Evolutionary conservation across 495 filamentous ascomycete species (phyloP).

Genomic region (Xylaria acuta): DNA sequence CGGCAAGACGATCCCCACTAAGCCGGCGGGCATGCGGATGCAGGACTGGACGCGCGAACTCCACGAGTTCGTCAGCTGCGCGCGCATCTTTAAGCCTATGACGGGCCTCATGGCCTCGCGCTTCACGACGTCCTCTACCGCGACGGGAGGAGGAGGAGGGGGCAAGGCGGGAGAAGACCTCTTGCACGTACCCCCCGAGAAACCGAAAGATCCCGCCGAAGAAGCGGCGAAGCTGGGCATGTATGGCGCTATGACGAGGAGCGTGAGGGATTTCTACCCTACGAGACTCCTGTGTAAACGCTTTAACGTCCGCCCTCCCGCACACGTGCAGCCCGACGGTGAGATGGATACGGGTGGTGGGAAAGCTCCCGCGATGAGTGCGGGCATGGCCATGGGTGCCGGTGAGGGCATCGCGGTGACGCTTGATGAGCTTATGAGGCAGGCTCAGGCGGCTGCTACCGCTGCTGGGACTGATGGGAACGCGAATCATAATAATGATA

Average conservation of each 20-base stretch:
- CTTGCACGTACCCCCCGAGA: slow-evolving; percentile 63
- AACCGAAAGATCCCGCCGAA: slow-evolving; percentile 78
- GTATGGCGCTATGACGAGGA: slow-evolving; percentile 88
- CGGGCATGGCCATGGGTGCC: slow-evolving; percentile 36
- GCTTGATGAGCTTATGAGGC: slow-evolving; percentile 62
- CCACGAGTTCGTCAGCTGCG: slow-evolving; percentile 85
- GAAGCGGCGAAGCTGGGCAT: slow-evolving; percentile 90
- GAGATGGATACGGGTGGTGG: slow-evolving; percentile 40
- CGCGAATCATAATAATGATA: neutral
- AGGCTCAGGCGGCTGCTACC: slow-evolving; percentile 36
- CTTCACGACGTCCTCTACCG: slow-evolving; percentile 80
- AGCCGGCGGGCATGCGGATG: slow-evolving; percentile 55
- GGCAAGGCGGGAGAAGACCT: slow-evolving; percentile 47
- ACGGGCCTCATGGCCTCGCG: slow-evolving; percentile 89
- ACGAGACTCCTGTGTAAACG: slow-evolving; percentile 88
- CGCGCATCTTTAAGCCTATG: slow-evolving; percentile 91
- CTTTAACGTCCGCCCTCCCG: slow-evolving; percentile 82
- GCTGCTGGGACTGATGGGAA: neutral
- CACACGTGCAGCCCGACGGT: slow-evolving; percentile 69
- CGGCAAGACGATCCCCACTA: slow-evolving; percentile 63
- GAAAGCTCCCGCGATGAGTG: slow-evolving; percentile 27
- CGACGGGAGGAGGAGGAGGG: slow-evolving; percentile 35
- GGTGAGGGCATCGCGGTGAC: slow-evolving; percentile 49
- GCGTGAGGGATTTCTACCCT: slow-evolving; percentile 75
- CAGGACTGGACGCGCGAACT: slow-evolving; percentile 84